Base-by-base conservation (phyloP, 176 grass and related monocot species). In the Pharus latifolius region DNA sequence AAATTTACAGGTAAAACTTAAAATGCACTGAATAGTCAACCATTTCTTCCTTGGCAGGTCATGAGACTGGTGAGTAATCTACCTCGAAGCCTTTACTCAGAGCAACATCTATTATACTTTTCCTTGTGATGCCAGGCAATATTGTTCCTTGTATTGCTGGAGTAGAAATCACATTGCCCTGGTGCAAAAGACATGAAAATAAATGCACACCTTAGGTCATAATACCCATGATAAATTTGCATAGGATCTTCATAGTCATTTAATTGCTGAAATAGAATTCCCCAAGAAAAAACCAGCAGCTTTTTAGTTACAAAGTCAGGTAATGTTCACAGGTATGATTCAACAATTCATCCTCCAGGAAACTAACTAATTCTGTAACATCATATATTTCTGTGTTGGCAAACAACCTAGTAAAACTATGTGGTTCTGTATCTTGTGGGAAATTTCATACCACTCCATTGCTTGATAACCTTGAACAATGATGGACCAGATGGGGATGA, bases 81-180 rank as follows among this genome's bases (percentile, higher is more conserved):
- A 91, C 92, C 84, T 86, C 74, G 81, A 81, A 96, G 2, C 88
- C 88, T 84, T 84, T 82, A 59, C 85, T 87, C 30, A 57, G 51
- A 16, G 92, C 85, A 82, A 92, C 85, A 56, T 92, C 73, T 24
- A 92, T 79, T 32, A 96, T 96, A 74, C 85, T 92, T 81, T 96
- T 96, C 73, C 92, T 81, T 23, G 92, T 96, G 70, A 96, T 92
- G 43, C 92, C 92, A 56, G 92, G 88, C 45, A 96, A 49, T 83
- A 96, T 96, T 11, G 92, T 96, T 80, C 88, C 92, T 82, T 87
- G 81, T 41, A 88, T 42, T 69, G 83, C 82, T 67, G 88, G 88
- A 46, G 92, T 92, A 34, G 73, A 92, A 79, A 96, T 89, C 51
- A 69, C 68, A 56, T 92, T 92, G 34, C 70, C 88, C 92, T 96